Conservation (phyloP, 768 basidiomycete genomes). For the Crucibulum laeve region DNA sequence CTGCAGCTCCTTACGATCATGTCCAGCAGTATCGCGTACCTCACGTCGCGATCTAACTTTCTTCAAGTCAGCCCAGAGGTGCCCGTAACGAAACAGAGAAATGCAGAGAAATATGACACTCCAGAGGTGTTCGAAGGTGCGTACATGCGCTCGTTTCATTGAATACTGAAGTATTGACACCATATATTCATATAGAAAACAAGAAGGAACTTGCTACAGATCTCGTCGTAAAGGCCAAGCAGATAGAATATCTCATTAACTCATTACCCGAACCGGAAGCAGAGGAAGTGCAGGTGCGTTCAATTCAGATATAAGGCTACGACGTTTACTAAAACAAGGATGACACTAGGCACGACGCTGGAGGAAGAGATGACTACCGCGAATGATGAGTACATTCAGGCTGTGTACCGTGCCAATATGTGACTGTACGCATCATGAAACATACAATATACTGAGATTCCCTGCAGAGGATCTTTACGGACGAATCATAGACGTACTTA, state of each 20-base stretch:
- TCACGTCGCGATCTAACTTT: slow-evolving; percentile 74
- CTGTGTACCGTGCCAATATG: slow-evolving; percentile 76
- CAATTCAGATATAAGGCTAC: no score
- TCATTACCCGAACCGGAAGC: slow-evolving; percentile 75
- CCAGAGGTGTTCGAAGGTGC: slow-evolving; percentile 75
- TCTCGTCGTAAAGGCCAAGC: slow-evolving; percentile 82
- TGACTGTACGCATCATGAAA: slow-evolving; percentile 9
- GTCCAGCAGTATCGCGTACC: slow-evolving; percentile 77
- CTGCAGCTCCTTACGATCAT: slow-evolving; percentile 80
- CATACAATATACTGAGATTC: background rate
- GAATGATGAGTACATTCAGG: slow-evolving; percentile 72
- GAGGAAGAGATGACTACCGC: slow-evolving; percentile 69
- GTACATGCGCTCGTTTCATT: slow-evolving; percentile 5
- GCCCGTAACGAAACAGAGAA: slow-evolving; percentile 80
- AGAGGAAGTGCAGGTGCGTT: slow-evolving; percentile 69
- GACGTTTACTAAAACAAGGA: no score
- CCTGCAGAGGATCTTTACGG: slow-evolving; percentile 58
- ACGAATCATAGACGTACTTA: slow-evolving; percentile 55
- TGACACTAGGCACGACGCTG: no score
- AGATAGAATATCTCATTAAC: slow-evolving; percentile 81
- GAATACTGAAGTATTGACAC: background rate
- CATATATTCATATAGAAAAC: slow-evolving; percentile 48
- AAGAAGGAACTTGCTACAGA: slow-evolving; percentile 81
- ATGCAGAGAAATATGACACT: slow-evolving; percentile 65
- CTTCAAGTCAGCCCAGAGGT: slow-evolving; percentile 72